These are phyloP conservation scores for Kwoniella shandongensis DNA, from an alignment of 768 basidiomycete genomes.

Conservation along the genomic window DNA sequence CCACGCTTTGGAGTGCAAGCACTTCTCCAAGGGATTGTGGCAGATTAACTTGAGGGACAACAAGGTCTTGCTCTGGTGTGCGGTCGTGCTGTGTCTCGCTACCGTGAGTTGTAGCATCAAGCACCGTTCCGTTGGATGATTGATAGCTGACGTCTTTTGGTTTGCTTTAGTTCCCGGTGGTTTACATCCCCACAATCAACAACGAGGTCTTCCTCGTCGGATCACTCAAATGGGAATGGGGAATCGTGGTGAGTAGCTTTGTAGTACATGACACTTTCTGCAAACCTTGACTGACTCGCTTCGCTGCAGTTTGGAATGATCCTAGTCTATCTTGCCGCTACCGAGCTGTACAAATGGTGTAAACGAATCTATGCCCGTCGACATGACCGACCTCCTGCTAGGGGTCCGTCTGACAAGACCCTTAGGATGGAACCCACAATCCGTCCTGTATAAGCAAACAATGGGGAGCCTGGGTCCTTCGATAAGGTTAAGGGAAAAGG, in stretches of 20 bases:
- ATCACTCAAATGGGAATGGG: constrained; percentile 55
- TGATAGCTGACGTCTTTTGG: too few species aligned
- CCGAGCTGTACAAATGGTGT: constrained; percentile 46
- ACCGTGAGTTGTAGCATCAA: constrained; percentile 12
- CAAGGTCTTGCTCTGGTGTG: constrained; percentile 53
- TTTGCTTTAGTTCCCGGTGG: constrained; percentile 49
- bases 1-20: constrained; percentile 53
- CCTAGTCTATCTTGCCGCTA: constrained; percentile 41
- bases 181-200: constrained; percentile 55
- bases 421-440: constrained; percentile 38
- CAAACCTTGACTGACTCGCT: neutral
- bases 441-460: neutral
- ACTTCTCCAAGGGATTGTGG: constrained; percentile 47
- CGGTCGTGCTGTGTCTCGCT: constrained; percentile 46
- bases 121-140: neutral
- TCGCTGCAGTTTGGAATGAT: constrained; percentile 39
- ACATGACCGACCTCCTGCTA: neutral
- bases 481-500: too few species aligned
- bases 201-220: constrained; percentile 53
- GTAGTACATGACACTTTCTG: neutral
- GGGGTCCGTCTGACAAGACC: constrained; percentile 34
- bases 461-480: too few species aligned
- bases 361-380: constrained; percentile 30
- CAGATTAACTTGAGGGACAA: constrained; percentile 52
- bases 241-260: constrained; percentile 44